These are phyloP conservation scores for Aspergillus ellipticus DNA, from an alignment of 495 filamentous ascomycete species.

Conservation along the genomic window DNA sequence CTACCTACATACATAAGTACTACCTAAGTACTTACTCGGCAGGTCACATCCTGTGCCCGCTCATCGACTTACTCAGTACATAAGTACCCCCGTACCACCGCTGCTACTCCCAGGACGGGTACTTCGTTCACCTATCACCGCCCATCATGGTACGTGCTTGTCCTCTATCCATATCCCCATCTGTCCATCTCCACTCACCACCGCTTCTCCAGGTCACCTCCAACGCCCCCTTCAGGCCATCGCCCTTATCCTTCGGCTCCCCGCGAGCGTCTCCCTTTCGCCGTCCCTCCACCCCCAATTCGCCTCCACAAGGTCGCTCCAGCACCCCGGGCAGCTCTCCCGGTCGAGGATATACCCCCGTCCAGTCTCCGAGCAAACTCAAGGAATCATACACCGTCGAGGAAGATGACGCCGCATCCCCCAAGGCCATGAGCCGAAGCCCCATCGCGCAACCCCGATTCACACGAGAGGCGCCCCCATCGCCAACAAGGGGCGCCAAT, in stretches of 20 bases:
- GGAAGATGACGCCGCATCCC: constrained; percentile 27
- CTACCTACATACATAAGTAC: too few relatives aligned
- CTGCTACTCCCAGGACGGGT: too few relatives aligned
- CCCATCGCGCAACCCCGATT: constrained; percentile 41
- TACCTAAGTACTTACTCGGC: too few relatives aligned
- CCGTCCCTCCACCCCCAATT: constrained; percentile 51
- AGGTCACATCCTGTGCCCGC: too few relatives aligned
- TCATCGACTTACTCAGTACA: too few relatives aligned
- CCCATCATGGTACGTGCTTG: constrained; percentile 24
- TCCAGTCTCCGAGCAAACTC: constrained; percentile 45
- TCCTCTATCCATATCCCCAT: neutral
- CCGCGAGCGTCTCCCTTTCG: constrained; percentile 74
- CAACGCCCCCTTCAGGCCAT: constrained; percentile 62
- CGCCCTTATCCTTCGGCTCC: constrained; percentile 64
- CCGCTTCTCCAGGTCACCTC: constrained; percentile 27
- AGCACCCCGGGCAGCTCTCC: constrained; percentile 45
- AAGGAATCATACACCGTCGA: constrained; percentile 48
- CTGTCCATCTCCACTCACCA: neutral
- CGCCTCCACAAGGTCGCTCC: constrained; percentile 38
- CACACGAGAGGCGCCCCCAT: constrained; percentile 37
- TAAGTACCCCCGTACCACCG: too few relatives aligned
- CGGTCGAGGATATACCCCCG: constrained; percentile 38
- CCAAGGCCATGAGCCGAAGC: constrained; percentile 15
- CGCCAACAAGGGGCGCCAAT: constrained; percentile 41
- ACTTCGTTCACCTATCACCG: neutral